Percentiles rank a stretch among this genome's conserved stretches.
Conservation (phyloP, 805 yeast species). For the Saccharomycopsis sp. region DNA sequence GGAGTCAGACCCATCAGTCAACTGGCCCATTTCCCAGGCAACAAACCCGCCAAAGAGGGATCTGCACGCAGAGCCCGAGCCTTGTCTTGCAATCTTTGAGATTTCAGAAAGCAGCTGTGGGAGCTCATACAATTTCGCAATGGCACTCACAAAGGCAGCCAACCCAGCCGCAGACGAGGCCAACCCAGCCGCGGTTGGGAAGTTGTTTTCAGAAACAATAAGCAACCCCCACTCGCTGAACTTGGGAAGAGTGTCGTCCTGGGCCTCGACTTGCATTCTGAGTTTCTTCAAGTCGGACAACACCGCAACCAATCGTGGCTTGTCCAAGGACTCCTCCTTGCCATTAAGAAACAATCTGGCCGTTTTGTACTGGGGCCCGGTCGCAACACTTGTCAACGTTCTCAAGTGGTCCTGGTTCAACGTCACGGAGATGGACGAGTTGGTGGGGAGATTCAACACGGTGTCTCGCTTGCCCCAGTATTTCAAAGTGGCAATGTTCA, state of each 20-base stretch:
- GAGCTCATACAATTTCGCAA: conserved; percentile 73
- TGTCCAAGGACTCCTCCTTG: conserved; percentile 59
- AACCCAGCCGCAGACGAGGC: conserved; percentile 98
- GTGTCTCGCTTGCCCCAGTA: conserved; percentile 99
- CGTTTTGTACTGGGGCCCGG: conserved; percentile 42
- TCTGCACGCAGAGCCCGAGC: conserved; percentile 97
- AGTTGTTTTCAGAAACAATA: conserved; percentile 88
- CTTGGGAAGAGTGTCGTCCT: conserved; percentile 47
- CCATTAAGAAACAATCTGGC: conserved; percentile 86
- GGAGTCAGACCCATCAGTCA: conserved; percentile 78
- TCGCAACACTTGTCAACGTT: conserved; percentile 83
- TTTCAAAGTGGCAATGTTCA: conserved; percentile 92
- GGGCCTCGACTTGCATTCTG: conserved; percentile 51
- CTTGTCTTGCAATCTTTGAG: conserved; percentile 92
- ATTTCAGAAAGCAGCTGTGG: conserved; percentile 82
- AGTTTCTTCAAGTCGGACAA: conserved; percentile 60
- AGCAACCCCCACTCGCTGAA: conserved; percentile 59
- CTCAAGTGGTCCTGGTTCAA: conserved; percentile 83
- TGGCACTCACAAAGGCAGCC: conserved; percentile 89
- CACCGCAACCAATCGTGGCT: conserved; percentile 38
- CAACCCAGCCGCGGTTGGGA: conserved; percentile 98
- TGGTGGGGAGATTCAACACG: conserved; percentile 83
- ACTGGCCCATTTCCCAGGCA: conserved; percentile 96
- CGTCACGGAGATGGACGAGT: conserved; percentile 92
- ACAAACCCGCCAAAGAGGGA: conserved; percentile 96